phyloP scores from a whole-genome alignment of 1,139 yeast genomes.

The Kodamaea arcana region DNA sequence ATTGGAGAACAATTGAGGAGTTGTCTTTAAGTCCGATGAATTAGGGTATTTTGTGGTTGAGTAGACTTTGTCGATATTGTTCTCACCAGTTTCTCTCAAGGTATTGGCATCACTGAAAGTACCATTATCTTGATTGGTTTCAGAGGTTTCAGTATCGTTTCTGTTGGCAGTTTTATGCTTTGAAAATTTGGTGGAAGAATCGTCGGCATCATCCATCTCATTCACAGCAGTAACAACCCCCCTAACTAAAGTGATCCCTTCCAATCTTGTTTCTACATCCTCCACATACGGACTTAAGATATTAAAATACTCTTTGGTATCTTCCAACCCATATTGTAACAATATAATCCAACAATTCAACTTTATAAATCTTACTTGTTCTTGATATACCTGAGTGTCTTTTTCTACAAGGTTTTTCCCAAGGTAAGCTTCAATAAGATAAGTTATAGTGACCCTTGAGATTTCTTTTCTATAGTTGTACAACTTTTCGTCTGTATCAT shows the following conservation, averaged over 20 bases:
- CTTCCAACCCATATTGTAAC: slow-evolving; percentile 33
- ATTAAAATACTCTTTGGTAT: slow-evolving; percentile 29
- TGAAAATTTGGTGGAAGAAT: neutral
- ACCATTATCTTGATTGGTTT: too few species aligned
- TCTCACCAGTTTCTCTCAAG: too few species aligned
- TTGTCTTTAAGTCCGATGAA: too few species aligned
- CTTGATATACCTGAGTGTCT: slow-evolving; percentile 37
- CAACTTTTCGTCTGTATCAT: slow-evolving; percentile 25
- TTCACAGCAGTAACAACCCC: slow-evolving; percentile 16
- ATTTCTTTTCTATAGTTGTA: slow-evolving; percentile 18
- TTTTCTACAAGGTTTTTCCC: slow-evolving; percentile 16
- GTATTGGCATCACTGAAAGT: too few species aligned
- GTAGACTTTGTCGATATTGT: too few species aligned
- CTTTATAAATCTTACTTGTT: slow-evolving; percentile 46
- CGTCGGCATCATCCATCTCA: neutral
- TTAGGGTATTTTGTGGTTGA: too few species aligned
- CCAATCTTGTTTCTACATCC: slow-evolving; percentile 28
- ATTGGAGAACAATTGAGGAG: too few species aligned
- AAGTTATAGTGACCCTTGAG: slow-evolving; percentile 24
- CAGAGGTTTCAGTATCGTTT: too few species aligned
- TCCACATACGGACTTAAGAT: slow-evolving; percentile 31
- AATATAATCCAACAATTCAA: slow-evolving; percentile 41
- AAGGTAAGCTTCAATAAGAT: slow-evolving; percentile 29
- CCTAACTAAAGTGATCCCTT: slow-evolving; percentile 4
- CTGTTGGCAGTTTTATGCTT: too few species aligned